Evolutionary conservation across 2,329 filamentous ascomycete genomes (phyloP).

Genomic region (Aspergillus brunneoviolaceus): DNA sequence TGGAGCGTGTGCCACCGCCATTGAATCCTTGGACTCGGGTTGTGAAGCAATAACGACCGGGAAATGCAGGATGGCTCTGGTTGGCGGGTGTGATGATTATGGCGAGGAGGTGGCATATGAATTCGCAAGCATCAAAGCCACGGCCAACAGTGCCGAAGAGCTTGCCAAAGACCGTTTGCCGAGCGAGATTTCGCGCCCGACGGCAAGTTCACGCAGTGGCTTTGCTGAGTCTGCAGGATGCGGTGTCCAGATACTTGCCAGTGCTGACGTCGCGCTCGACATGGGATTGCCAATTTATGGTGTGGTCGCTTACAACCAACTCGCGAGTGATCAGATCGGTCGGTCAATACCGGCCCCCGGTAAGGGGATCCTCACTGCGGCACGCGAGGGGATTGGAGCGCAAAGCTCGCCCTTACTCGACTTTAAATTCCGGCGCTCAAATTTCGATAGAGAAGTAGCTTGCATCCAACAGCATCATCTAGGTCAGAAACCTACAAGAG

Average conservation of each 20-base stretch:
- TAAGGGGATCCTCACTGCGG: slow-evolving; percentile 78
- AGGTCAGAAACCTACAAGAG: not conserved
- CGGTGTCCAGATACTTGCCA: slow-evolving; percentile 75
- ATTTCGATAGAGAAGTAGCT: slow-evolving; percentile 85
- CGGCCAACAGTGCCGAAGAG: slow-evolving; percentile 92
- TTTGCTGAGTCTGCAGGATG: slow-evolving; percentile 99
- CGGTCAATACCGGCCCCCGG: slow-evolving; percentile 92
- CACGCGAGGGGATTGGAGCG: slow-evolving; percentile 79
- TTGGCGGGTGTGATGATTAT: slow-evolving; percentile 97
- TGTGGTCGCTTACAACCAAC: slow-evolving; percentile 84
- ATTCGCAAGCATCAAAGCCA: slow-evolving; percentile 99
- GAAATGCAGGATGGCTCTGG: slow-evolving; percentile 91
- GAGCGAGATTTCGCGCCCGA: slow-evolving; percentile 92
- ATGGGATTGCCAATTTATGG: slow-evolving; percentile 65
- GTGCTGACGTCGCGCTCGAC: slow-evolving; percentile 11
- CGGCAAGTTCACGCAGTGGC: slow-evolving; percentile 88
- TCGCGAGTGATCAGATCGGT: slow-evolving; percentile 95
- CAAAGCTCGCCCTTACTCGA: slow-evolving; percentile 90
- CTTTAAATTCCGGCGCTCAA: slow-evolving; percentile 88
- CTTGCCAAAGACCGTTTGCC: slow-evolving; percentile 89
- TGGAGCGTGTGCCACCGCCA: slow-evolving; percentile 90
- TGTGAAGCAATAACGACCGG: slow-evolving; percentile 96
- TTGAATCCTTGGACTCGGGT: slow-evolving; percentile 93
- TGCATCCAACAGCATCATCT: slow-evolving; percentile 65
- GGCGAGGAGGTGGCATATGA: slow-evolving; percentile 97